Conservation (phyloP, 306 rosid genomes). For the Hylodesmum podocarpum region DNA sequence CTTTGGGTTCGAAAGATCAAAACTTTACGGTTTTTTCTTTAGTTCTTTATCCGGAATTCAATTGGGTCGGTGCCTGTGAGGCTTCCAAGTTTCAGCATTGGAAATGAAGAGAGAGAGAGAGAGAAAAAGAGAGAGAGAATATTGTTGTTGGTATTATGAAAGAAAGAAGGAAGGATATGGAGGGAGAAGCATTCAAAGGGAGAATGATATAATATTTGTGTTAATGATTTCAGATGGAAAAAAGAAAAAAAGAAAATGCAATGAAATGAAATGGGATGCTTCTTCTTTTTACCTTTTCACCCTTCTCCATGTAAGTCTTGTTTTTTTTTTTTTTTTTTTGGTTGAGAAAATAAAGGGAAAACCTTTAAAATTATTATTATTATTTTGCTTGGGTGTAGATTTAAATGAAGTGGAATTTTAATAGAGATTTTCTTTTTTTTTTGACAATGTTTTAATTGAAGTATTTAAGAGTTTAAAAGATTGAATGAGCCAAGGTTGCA, state of each 20-base stretch:
- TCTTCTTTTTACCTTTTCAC: conserved; percentile 16
- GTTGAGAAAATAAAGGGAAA: conserved; percentile 9
- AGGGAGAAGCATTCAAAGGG: conserved; percentile 54
- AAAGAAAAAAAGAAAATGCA: neutral
- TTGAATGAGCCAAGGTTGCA: too few relatives aligned
- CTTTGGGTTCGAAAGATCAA: neutral
- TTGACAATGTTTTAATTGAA: too few relatives aligned
- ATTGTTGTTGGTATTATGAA: neutral
- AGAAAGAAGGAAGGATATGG: conserved; percentile 9
- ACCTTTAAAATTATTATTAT: neutral
- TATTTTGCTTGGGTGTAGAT: neutral
- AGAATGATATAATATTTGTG: neutral
- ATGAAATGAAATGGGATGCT: neutral
- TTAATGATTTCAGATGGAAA: neutral
- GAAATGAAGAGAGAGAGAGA: neutral
- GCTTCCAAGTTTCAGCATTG: conserved; percentile 35
- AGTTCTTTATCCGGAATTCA: neutral
- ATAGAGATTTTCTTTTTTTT: neutral
- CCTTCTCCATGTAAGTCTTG: neutral
- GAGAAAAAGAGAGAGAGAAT: conserved; percentile 1
- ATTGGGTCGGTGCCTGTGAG: neutral
- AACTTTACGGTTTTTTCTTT: conserved; percentile 9
- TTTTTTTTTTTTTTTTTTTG: neutral
- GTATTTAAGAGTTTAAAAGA: too few relatives aligned
- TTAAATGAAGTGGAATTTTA: neutral